These are phyloP conservation scores for Russula griseocarnosa DNA, from an alignment of 768 basidiomycete species.

Conservation along the genomic window DNA sequence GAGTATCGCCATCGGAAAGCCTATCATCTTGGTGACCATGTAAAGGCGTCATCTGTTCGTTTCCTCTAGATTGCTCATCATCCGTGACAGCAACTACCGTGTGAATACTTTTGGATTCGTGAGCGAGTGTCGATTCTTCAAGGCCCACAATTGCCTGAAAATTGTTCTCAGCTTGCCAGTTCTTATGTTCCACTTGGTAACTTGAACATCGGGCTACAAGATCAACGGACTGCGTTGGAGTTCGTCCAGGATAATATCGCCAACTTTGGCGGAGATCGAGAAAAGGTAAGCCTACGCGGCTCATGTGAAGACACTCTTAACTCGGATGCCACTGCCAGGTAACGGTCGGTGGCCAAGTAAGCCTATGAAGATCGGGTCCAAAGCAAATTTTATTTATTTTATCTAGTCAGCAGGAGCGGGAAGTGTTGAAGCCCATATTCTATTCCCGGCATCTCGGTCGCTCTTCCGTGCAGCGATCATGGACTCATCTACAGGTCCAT, in stretches of 20 bases:
- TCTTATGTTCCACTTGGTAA: conserved; percentile 41
- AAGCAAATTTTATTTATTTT: background rate
- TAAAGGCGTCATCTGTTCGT: conserved; percentile 25
- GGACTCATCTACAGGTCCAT: conserved; percentile 50
- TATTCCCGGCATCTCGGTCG: conserved; percentile 36
- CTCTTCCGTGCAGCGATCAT: conserved; percentile 50
- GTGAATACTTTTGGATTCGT: conserved; percentile 56
- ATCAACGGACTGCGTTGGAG: conserved; percentile 52
- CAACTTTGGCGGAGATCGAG: conserved; percentile 41
- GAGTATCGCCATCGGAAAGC: conserved; percentile 46
- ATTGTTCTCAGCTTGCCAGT: conserved; percentile 42
- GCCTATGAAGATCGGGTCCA: background rate
- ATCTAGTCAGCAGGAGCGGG: conserved; percentile 48
- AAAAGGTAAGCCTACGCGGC: conserved; percentile 39
- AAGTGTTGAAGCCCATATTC: conserved; percentile 44
- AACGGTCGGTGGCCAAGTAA: conserved; percentile 51
- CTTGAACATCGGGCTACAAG: conserved; percentile 39
- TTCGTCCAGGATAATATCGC: conserved; percentile 64
- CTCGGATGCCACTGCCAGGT: conserved; percentile 35
- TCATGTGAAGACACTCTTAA: background rate
- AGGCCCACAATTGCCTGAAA: background rate
- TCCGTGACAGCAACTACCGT: conserved; percentile 46
- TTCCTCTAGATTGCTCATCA: background rate
- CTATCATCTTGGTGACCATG: conserved; percentile 57
- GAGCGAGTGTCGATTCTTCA: conserved; percentile 3